Percentiles rank a stretch among this genome's conserved stretches.
Conservation (phyloP, 139 green algal species). For the Coccomyxa sp. region DNA sequence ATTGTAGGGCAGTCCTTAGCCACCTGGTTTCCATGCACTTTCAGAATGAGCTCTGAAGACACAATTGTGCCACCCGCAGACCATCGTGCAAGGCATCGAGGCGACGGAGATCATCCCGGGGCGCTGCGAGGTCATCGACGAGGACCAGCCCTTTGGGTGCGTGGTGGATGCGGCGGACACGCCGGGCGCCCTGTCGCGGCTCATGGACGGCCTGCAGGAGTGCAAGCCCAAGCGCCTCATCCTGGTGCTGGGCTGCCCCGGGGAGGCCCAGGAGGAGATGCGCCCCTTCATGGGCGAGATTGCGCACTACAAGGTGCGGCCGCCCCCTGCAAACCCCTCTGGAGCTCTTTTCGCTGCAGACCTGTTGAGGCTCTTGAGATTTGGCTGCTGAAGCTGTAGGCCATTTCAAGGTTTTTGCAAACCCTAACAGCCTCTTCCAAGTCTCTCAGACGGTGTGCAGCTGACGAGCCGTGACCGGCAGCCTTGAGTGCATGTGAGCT, state of each 20-base stretch:
- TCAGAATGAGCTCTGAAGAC: too few species aligned
- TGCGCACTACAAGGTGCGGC: conserved; percentile 64
- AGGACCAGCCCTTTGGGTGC: conserved; percentile 85
- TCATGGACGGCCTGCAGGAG: conserved; percentile 68
- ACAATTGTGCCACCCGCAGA: too few species aligned
- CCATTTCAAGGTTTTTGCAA: too few species aligned
- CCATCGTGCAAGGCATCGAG: conserved; percentile 83
- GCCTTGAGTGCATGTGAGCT: neutral
- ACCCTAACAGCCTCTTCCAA: neutral
- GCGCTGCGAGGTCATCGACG: conserved; percentile 79
- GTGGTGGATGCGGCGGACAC: conserved; percentile 90
- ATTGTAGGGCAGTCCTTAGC: too few species aligned
- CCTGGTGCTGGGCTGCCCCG: conserved; percentile 84
- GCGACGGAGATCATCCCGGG: conserved; percentile 60
- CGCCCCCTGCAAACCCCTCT: too few species aligned
- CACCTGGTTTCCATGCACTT: too few species aligned
- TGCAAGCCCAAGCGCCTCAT: conserved; percentile 52
- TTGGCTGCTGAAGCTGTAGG: too few species aligned
- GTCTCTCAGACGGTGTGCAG: neutral
- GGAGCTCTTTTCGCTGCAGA: too few species aligned
- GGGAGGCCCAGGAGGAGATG: conserved; percentile 39
- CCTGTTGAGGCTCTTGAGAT: neutral
- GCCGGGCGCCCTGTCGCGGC: conserved; percentile 53
- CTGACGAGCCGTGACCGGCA: neutral
- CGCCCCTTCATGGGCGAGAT: conserved; percentile 75